Evolutionary conservation across 305 asterid species (phyloP).

Genomic region (Euphrasia arctica): DNA sequence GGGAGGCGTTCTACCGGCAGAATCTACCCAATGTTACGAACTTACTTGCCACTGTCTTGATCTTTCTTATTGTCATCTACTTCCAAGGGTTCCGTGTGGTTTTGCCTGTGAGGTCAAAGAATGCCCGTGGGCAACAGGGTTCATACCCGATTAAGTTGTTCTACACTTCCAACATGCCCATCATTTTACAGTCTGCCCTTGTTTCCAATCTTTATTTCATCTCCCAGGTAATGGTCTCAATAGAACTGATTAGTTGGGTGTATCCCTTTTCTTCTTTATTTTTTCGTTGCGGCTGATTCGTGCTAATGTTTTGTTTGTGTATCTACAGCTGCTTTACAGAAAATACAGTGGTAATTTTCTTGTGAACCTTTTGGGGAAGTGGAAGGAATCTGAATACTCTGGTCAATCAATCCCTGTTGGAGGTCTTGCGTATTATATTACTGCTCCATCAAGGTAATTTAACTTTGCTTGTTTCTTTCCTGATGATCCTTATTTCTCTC

Average conservation of each 20-base stretch:
- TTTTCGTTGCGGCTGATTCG: neutral
- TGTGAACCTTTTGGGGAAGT: slow-evolving; percentile 62
- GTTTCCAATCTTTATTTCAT: slow-evolving; percentile 71
- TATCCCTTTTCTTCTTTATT: neutral
- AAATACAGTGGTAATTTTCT: slow-evolving; percentile 59
- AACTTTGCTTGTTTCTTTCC: neutral
- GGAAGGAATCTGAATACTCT: slow-evolving; percentile 77
- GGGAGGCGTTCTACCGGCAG: slow-evolving; percentile 80
- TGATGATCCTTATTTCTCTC: neutral
- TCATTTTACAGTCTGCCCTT: slow-evolving; percentile 70
- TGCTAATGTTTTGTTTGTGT: slow-evolving; percentile 20
- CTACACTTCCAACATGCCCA: slow-evolving; percentile 81
- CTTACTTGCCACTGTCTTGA: slow-evolving; percentile 68
- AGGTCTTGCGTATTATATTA: slow-evolving; percentile 69
- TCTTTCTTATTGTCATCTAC: slow-evolving; percentile 73
- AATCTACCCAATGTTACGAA: slow-evolving; percentile 74
- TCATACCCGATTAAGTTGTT: slow-evolving; percentile 75
- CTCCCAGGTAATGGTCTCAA: slow-evolving; percentile 51
- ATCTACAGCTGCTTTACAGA: slow-evolving; percentile 52
- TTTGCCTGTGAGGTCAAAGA: slow-evolving; percentile 77
- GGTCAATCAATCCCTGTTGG: slow-evolving; percentile 68
- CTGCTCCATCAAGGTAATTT: slow-evolving; percentile 69
- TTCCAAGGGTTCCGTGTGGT: slow-evolving; percentile 87
- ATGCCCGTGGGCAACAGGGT: slow-evolving; percentile 82
- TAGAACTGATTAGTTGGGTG: neutral